These are phyloP conservation scores for Amanita molliuscula DNA, from an alignment of 768 basidiomycete species.

Conservation along the genomic window DNA sequence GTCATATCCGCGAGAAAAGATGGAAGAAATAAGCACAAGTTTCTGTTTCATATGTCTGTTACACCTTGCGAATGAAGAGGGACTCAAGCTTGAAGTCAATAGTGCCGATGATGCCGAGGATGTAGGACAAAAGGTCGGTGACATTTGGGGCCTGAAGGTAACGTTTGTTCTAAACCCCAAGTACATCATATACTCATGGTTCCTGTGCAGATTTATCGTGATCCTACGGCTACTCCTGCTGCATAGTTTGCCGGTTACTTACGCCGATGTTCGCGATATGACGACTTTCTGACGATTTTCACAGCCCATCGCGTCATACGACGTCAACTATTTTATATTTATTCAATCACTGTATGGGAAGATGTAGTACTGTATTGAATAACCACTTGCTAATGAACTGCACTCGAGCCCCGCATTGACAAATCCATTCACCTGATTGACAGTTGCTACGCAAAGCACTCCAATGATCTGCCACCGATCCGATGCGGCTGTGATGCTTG, in stretches of 20 bases:
- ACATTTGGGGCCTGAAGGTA: constrained; percentile 74
- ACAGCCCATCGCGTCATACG: not conserved
- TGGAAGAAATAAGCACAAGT: constrained; percentile 97
- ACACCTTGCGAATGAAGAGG: constrained; percentile 95
- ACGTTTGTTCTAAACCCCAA: constrained; percentile 6
- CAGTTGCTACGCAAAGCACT: not conserved
- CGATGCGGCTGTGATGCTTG: too few species aligned
- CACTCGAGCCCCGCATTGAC: not conserved
- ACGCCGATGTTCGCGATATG: not conserved
- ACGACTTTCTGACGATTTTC: not conserved
- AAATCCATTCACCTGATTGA: not conserved
- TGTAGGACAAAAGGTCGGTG: constrained; percentile 41
- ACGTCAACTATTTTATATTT: constrained; percentile 4
- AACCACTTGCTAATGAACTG: not conserved
- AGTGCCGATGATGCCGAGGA: constrained; percentile 27
- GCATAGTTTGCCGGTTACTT: constrained; percentile 12
- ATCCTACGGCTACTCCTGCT: constrained; percentile 31
- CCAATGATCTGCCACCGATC: not conserved
- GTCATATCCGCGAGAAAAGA: constrained; percentile 86
- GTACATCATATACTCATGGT: not conserved
- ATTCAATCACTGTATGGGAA: constrained; percentile 5
- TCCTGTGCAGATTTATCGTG: constrained; percentile 31
- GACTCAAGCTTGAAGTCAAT: constrained; percentile 65
- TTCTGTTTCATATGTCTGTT: constrained; percentile 99
- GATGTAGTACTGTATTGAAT: constrained; percentile 13